Base-by-base conservation (phyloP, 2,329 filamentous ascomycete species). In the Penicillium sp. region DNA sequence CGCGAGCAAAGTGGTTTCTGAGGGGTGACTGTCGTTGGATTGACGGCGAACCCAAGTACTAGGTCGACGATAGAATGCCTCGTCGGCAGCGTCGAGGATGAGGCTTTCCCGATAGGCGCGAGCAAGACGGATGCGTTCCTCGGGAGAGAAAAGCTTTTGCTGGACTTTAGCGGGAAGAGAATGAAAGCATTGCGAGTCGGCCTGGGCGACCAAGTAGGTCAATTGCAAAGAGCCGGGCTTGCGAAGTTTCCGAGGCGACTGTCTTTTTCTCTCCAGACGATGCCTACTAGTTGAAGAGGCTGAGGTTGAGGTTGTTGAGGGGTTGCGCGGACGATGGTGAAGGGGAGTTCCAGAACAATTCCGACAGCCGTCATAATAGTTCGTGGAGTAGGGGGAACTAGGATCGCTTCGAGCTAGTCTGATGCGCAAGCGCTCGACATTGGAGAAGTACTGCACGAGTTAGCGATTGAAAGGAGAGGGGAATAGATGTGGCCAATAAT, bases 151-250 rank as follows among this genome's bases (percentile, higher is more conserved):
- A 51, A 86, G 80, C 54, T 79, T 81, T 54, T 81, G 79, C 61
- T 81, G 82, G 53, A 89, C 77, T 67, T 88, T 89, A 52, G 86
- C 80, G 16, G 87, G 86, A 34, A 89, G 74, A 18, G 77, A 80
- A 43, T 83, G 74, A 64, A 84, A 89, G 74, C 86, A 88, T 52
- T 79, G 75, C 44, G 79, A 79, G 57, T 87, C 81, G 24, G 76
- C 74, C 45, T 77, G 75, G 44, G 76, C 71, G 47, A 72, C 59
- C 40, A 68, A 53, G 49, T 66, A 67, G 40, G 62, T 58, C 29
- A 69, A 52, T 68, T 68, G 59, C 55, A 59, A 62, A 54, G 63
- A 66, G 18, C 66, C 54, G 47, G 58, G 57, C 55, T 73, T 71
- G 47, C 65, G 59, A 32, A 64, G 56, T 41, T 63, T 63, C 7